Conservation (phyloP, 225 moss, liverwort and hornwort genomes). For the Sphagnum tenellum region DNA sequence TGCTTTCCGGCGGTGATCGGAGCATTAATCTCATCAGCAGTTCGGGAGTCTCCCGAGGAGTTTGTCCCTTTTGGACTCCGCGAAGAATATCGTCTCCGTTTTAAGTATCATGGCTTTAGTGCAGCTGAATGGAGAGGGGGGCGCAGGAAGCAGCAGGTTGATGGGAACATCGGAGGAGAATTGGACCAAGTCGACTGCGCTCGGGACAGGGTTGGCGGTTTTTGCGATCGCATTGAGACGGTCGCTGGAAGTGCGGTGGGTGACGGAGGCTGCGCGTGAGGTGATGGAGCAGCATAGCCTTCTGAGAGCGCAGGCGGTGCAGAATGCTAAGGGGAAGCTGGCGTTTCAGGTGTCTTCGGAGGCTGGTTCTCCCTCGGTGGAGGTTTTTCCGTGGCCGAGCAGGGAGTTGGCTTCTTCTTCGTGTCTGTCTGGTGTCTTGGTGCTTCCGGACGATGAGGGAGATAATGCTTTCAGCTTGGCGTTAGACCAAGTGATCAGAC, state of each 20-base stretch:
- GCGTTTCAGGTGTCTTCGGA: slow-evolving; percentile 21
- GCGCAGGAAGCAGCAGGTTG: slow-evolving; percentile 26
- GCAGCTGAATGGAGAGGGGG: slow-evolving; percentile 13
- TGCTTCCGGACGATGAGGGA: slow-evolving; percentile 37
- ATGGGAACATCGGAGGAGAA: slow-evolving; percentile 75
- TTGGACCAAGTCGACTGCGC: slow-evolving; percentile 60
- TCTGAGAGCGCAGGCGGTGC: slow-evolving; percentile 44
- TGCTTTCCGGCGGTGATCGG: too few relatives aligned
- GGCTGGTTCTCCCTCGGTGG: slow-evolving; percentile 14
- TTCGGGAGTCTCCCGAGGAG: too few relatives aligned
- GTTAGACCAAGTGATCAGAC: slow-evolving; percentile 31
- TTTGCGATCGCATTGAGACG: slow-evolving; percentile 51
- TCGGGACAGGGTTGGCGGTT: slow-evolving; percentile 66
- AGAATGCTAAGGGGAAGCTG: slow-evolving; percentile 53
- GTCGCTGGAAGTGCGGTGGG: slow-evolving; percentile 29
- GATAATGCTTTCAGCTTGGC: slow-evolving; percentile 40
- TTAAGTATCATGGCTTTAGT: slow-evolving; percentile 35
- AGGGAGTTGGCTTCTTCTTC: neutral
- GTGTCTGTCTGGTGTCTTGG: slow-evolving; percentile 13
- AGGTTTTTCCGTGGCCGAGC: slow-evolving; percentile 56
- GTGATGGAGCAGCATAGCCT: slow-evolving; percentile 56
- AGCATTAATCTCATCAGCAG: too few relatives aligned
- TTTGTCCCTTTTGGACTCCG: too few relatives aligned
- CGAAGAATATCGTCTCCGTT: neutral
- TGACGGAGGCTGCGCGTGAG: slow-evolving; percentile 39